Evolutionary conservation across 2,329 filamentous ascomycete genomes (phyloP).

Genomic region (Metarhizium sp.): DNA sequence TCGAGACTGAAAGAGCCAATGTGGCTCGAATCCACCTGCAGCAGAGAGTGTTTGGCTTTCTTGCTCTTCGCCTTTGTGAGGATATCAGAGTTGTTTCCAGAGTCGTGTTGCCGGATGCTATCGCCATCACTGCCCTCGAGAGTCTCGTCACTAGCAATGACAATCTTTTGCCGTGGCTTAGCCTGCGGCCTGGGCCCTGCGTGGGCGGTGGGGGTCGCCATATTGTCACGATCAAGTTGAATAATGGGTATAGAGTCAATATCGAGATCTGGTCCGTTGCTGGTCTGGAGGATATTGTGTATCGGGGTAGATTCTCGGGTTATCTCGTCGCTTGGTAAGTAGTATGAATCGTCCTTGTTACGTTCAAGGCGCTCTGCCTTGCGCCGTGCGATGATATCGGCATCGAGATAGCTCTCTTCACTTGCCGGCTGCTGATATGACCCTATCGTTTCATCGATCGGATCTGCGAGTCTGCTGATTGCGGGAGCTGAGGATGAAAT

Average conservation of each 20-base stretch:
- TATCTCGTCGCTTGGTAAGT: slow-evolving; percentile 54
- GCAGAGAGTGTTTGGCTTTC: slow-evolving; percentile 52
- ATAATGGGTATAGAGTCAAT: slow-evolving; percentile 95
- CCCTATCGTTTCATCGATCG: slow-evolving; percentile 35
- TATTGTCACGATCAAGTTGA: slow-evolving; percentile 68
- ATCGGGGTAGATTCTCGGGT: slow-evolving; percentile 65
- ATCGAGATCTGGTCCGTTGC: slow-evolving; percentile 72
- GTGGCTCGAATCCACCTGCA: slow-evolving; percentile 81
- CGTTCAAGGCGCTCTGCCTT: slow-evolving; percentile 71
- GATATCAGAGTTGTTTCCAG: slow-evolving; percentile 40
- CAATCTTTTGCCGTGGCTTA: slow-evolving; percentile 48
- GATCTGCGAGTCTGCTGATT: slow-evolving; percentile 41
- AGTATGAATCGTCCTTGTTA: slow-evolving; percentile 91
- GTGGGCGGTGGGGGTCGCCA: slow-evolving; percentile 20
- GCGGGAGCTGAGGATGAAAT: slow-evolving; percentile 44
- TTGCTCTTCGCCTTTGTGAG: slow-evolving; percentile 36
- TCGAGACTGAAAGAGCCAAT: slow-evolving; percentile 66
- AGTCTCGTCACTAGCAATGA: slow-evolving; percentile 66
- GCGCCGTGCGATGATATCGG: slow-evolving; percentile 63
- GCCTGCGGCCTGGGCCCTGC: slow-evolving; percentile 25
- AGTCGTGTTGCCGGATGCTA: slow-evolving; percentile 39
- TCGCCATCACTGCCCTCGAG: slow-evolving; percentile 45
- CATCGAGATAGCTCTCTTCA: slow-evolving; percentile 59
- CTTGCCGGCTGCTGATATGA: slow-evolving; percentile 49
- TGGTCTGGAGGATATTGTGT: slow-evolving; percentile 63